phyloP scores from a whole-genome alignment of 2,329 filamentous ascomycete genomes.

The Penicillium griseofulvum region DNA sequence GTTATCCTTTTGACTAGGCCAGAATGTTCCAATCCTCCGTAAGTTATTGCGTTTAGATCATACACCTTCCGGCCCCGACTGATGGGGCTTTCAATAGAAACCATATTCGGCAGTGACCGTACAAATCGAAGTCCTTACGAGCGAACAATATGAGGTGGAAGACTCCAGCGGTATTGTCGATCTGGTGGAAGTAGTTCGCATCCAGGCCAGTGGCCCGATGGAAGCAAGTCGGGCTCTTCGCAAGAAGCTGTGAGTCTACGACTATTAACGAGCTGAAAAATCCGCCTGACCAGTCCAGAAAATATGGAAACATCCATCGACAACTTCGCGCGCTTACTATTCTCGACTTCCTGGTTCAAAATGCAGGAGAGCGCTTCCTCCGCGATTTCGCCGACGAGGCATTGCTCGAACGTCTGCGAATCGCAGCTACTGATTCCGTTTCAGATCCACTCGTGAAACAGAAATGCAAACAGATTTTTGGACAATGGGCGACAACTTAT shows the following conservation, averaged over 20 bases:
- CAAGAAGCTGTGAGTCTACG: conserved; percentile 74
- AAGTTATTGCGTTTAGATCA: conserved; percentile 14
- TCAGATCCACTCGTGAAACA: conserved; percentile 82
- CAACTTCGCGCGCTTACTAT: conserved; percentile 86
- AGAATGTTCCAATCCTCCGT: conserved; percentile 40
- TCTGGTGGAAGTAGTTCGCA: conserved; percentile 86
- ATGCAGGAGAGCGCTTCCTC: conserved; percentile 84
- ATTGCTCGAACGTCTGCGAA: conserved; percentile 82
- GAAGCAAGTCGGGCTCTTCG: conserved; percentile 89
- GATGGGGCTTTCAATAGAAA: conserved; percentile 53
- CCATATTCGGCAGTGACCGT: conserved; percentile 93
- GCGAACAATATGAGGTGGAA: conserved; percentile 85
- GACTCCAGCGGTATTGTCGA: conserved; percentile 90
- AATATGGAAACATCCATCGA: conserved; percentile 92
- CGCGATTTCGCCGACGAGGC: conserved; percentile 86
- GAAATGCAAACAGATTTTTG: conserved; percentile 84
- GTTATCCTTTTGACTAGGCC: neutral
- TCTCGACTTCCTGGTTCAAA: conserved; percentile 90
- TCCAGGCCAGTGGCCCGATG: conserved; percentile 79
- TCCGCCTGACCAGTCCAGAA: conserved; percentile 48
- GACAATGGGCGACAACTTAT: conserved; percentile 81
- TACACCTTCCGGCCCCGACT: neutral
- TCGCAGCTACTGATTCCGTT: conserved; percentile 79
- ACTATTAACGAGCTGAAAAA: neutral
- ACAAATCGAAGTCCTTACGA: conserved; percentile 83